These are phyloP conservation scores for Scutellaria galericulata DNA, from an alignment of 257 asterid species.

Conservation along the genomic window DNA sequence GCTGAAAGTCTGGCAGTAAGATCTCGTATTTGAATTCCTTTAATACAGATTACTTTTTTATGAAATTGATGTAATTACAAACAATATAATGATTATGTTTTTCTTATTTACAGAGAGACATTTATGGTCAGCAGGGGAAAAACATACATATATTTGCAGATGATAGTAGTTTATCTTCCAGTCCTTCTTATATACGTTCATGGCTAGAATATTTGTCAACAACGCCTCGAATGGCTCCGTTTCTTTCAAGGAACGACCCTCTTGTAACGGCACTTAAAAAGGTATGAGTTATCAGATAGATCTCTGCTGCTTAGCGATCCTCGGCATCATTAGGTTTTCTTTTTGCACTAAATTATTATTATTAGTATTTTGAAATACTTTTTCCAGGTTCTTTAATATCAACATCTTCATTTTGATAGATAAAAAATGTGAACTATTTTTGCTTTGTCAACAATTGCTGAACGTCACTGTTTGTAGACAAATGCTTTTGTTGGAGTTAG, in stretches of 20 bases:
- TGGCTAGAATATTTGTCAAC: slow-evolving; percentile 86
- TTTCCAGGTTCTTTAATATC: background rate
- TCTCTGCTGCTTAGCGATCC: slow-evolving; percentile 12
- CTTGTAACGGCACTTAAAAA: slow-evolving; percentile 76
- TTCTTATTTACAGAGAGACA: slow-evolving; percentile 64
- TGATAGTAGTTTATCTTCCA: slow-evolving; percentile 78
- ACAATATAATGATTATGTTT: slow-evolving; percentile 26
- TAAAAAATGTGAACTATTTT: no score
- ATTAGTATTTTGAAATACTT: background rate
- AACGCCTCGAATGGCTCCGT: slow-evolving; percentile 89
- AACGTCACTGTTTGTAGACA: no score
- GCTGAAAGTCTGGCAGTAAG: slow-evolving; percentile 98
- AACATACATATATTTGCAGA: slow-evolving; percentile 74
- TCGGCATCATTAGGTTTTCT: no score
- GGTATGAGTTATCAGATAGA: slow-evolving; percentile 44
- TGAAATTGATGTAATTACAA: slow-evolving; percentile 10
- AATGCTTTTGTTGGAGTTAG: no score
- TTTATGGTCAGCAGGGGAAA: slow-evolving; percentile 71
- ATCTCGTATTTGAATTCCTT: slow-evolving; percentile 10
- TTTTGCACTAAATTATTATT: no score
- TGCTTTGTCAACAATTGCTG: no score
- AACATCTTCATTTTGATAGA: background rate
- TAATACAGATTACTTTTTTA: background rate
- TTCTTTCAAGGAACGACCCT: slow-evolving; percentile 71
- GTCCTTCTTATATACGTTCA: slow-evolving; percentile 76